Conservation (phyloP, 148 eudicot species). For the Vaccinium corymbosum region DNA sequence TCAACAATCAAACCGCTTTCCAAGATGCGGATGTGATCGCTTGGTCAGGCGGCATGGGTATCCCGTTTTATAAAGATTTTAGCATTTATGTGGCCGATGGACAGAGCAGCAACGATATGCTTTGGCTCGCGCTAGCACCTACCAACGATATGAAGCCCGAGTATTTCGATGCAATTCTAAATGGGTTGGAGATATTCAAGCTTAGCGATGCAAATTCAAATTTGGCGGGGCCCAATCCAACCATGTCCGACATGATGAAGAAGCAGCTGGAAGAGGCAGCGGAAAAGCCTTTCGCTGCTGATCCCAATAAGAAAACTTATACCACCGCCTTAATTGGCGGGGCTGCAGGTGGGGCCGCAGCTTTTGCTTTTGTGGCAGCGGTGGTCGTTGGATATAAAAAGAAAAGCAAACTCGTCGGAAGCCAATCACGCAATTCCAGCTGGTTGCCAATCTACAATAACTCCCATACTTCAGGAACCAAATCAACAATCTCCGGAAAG, state of each 20-base stretch:
- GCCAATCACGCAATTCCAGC: constrained; percentile 16
- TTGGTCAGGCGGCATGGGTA: constrained; percentile 39
- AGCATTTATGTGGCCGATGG: constrained; percentile 36
- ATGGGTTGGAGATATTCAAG: constrained; percentile 87
- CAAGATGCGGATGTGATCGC: constrained; percentile 51
- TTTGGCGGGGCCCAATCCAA: constrained; percentile 52
- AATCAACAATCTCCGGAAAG: constrained; percentile 27
- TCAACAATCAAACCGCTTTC: constrained; percentile 56
- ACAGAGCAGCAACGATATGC: constrained; percentile 23
- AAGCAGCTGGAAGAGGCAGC: constrained; percentile 21
- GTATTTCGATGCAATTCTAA: constrained; percentile 58
- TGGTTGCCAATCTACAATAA: constrained; percentile 41
- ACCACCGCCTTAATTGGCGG: constrained; percentile 26
- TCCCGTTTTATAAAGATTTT: constrained; percentile 55
- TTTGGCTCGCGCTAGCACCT: constrained; percentile 55
- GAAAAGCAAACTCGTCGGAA: constrained; percentile 20
- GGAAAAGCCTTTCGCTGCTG: neutral
- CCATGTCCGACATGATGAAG: constrained; percentile 36
- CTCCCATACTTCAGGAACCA: constrained; percentile 18
- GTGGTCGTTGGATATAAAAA: constrained; percentile 16
- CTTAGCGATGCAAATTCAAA: constrained; percentile 45
- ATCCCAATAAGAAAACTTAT: neutral
- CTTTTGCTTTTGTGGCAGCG: constrained; percentile 30
- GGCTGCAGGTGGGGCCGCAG: constrained; percentile 40
- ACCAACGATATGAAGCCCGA: constrained; percentile 31